Base-by-base conservation (phyloP, 306 rosid species). In the Vachellia collinsii region DNA sequence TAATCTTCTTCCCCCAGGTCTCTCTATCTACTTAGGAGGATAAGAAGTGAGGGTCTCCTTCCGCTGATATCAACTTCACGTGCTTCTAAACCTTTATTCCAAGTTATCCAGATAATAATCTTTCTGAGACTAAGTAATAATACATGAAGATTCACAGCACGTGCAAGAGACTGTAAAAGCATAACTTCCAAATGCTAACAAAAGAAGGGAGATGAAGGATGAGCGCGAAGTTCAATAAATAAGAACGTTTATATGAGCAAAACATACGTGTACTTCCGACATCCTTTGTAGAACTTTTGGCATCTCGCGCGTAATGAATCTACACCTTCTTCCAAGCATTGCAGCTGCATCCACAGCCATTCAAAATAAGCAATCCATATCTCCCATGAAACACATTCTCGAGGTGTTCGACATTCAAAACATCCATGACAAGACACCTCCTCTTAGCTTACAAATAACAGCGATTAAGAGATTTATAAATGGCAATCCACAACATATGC, bases 321-420 rank as follows among this genome's bases (percentile, higher is more conserved):
- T 1, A 92, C 89, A 85, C 88, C 85, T 82, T 96, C 99, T 90
- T 96, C 99, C 99, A 93, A 80, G 90, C 91, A 70, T 66, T 89
- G 99, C 25, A 92, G 83, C 99, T 96, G 98, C 86, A 88, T 71
- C 66, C 76, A 78, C 72, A 83, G 67, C 39, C 76, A 53, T 51
- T 50, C 65, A 82, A 82, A 54, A 74, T 34, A 72, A 76, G 16
- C 72, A 69, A 51, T 43, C n/a, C 10, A 23, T 56, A 78, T 34
- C 71, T 62, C 56, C 73, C 73, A 72, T 65, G 54, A 75, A 50
- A 43, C 20, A 61, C 5, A 42, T 54, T 36, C 70, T 20, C 14
- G 9, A 74, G 51, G 13, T 4, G 23, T 20, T 58, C 68, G 8
- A 51, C 65, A n/a, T 36, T 53, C 65, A 73, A 50, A 10, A 50